A percentile compares a stretch with the other conserved stretches of the same genome.
Conservation (phyloP, 164 flowering plant species). For the Chimonanthus salicifolius region DNA sequence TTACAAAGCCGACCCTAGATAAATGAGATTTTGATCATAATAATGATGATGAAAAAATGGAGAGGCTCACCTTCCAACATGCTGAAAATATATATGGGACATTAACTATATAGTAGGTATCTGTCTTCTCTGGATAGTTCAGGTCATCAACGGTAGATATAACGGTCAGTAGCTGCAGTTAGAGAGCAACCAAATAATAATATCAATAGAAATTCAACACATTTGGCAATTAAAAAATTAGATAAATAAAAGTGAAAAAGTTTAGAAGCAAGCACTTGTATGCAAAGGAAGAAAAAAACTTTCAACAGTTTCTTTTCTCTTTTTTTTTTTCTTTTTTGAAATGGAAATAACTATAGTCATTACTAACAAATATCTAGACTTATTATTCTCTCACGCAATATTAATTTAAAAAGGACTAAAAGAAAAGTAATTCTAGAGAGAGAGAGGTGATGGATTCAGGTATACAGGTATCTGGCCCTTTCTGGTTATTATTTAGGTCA, state of each 20-base stretch:
- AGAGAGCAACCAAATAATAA: slow-evolving; percentile 3
- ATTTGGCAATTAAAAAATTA: not conserved
- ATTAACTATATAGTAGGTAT: slow-evolving; percentile 88
- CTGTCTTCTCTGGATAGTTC: slow-evolving; percentile 98
- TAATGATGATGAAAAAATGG: not conserved
- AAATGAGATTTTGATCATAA: not conserved
- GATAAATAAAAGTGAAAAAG: not conserved
- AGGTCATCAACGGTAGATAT: slow-evolving; percentile 92
- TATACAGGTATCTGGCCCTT: too few species aligned
- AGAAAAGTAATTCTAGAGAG: too few species aligned
- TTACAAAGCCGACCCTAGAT: not conserved
- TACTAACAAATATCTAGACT: too few species aligned
- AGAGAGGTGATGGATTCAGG: too few species aligned
- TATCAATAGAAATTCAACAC: not conserved
- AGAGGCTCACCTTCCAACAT: slow-evolving; percentile 86
- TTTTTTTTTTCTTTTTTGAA: too few species aligned
- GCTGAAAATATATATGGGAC: slow-evolving; percentile 92
- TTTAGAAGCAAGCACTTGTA: not conserved
- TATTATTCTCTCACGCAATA: too few species aligned
- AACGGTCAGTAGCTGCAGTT: slow-evolving; percentile 71
- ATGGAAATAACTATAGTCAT: too few species aligned
- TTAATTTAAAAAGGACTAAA: too few species aligned
- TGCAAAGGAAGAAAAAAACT: not conserved
- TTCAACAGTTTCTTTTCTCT: too few species aligned
- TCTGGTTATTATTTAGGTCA: too few species aligned